phyloP scores from a whole-genome alignment of 2,329 filamentous ascomycete genomes.

The Epichloe typhina region DNA sequence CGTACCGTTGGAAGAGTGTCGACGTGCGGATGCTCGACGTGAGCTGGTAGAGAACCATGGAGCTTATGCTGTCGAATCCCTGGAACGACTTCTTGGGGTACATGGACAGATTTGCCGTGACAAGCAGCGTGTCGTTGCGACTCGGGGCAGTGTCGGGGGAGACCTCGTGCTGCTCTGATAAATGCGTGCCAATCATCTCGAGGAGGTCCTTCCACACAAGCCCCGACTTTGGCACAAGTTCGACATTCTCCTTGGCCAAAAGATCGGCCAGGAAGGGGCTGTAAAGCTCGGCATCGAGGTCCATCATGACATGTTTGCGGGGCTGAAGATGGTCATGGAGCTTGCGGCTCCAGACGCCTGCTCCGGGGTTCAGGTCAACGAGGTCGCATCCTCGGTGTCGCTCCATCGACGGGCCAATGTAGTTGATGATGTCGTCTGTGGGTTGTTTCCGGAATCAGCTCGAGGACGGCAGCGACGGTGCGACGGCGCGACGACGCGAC shows the following conservation, averaged over 20 bases:
- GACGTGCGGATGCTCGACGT: slow-evolving; percentile 43
- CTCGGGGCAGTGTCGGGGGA: slow-evolving; percentile 26
- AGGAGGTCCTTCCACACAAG: slow-evolving; percentile 48
- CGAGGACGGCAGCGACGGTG: not conserved
- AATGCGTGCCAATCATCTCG: slow-evolving; percentile 33
- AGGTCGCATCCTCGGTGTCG: slow-evolving; percentile 69
- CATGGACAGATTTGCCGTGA: slow-evolving; percentile 53
- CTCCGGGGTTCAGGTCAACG: slow-evolving; percentile 74
- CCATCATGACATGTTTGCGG: slow-evolving; percentile 71
- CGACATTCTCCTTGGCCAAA: slow-evolving; percentile 31
- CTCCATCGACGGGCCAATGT: slow-evolving; percentile 54
- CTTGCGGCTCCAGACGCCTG: slow-evolving; percentile 64
- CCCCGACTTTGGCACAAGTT: slow-evolving; percentile 41
- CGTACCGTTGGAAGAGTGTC: slow-evolving; percentile 58
- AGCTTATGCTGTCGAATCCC: slow-evolving; percentile 41
- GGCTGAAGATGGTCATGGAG: slow-evolving; percentile 65
- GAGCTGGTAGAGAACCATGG: slow-evolving; percentile 49
- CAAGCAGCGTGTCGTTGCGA: slow-evolving; percentile 60
- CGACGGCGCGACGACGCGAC: not conserved
- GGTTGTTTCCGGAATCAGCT: not conserved
- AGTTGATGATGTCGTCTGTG: slow-evolving; percentile 56
- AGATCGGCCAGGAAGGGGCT: slow-evolving; percentile 47
- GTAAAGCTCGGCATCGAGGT: slow-evolving; percentile 51
- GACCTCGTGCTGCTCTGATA: slow-evolving; percentile 40
- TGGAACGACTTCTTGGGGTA: slow-evolving; percentile 36